Conservation (phyloP, 2,329 filamentous ascomycete species). For the Dothideomycetes sp. region DNA sequence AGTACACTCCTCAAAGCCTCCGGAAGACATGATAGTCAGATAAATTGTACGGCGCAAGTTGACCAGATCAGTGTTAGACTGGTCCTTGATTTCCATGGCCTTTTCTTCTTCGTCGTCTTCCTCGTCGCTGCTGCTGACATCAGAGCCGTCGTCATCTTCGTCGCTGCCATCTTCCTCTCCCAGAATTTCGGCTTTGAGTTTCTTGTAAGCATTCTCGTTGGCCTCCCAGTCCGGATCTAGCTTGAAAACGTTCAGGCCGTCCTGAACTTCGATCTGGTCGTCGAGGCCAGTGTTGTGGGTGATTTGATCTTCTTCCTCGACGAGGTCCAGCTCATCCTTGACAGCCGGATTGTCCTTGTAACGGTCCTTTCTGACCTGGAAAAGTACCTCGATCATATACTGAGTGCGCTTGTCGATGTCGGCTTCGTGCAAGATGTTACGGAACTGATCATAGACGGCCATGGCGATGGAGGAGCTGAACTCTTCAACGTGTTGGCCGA, state of each 20-base stretch:
- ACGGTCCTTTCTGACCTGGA: slow-evolving; percentile 90
- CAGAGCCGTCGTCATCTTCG: slow-evolving; percentile 56
- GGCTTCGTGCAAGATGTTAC: slow-evolving; percentile 89
- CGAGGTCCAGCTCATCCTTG: slow-evolving; percentile 85
- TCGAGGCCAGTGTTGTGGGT: slow-evolving; percentile 79
- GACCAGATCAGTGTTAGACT: slow-evolving; percentile 91
- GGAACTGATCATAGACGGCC: slow-evolving; percentile 90
- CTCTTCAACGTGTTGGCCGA: slow-evolving; percentile 88
- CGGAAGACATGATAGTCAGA: slow-evolving; percentile 92
- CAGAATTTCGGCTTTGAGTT: slow-evolving; percentile 84
- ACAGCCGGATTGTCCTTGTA: slow-evolving; percentile 92
- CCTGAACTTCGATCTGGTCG: slow-evolving; percentile 74
- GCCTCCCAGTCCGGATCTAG: slow-evolving; percentile 83
- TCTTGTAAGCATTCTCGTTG: slow-evolving; percentile 82
- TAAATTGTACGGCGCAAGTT: slow-evolving; percentile 92
- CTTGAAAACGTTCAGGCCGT: slow-evolving; percentile 91
- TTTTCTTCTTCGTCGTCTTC: slow-evolving; percentile 69
- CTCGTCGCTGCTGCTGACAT: slow-evolving; percentile 29
- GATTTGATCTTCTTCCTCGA: slow-evolving; percentile 97
- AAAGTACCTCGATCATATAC: slow-evolving; percentile 97
- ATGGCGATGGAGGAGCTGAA: slow-evolving; percentile 85
- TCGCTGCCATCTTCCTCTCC: slow-evolving; percentile 72
- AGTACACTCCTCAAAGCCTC: slow-evolving; percentile 91
- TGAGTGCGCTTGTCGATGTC: slow-evolving; percentile 98
- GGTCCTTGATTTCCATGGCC: slow-evolving; percentile 92